Evolutionary conservation across 441 rosid genomes (phyloP).

Genomic region (Populus trichocarpa): DNA sequence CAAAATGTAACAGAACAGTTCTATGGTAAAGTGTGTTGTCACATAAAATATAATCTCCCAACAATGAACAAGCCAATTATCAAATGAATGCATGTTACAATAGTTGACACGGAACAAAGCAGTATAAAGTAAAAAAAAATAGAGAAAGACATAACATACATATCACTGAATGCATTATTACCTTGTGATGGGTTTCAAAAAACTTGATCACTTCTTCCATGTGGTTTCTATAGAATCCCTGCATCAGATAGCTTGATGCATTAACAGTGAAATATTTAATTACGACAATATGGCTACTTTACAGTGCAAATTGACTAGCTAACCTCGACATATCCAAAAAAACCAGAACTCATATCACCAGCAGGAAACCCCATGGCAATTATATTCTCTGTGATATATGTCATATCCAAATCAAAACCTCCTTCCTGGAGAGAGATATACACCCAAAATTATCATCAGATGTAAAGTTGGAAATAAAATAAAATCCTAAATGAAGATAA

Average conservation of each 20-base stretch:
- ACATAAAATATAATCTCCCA: background rate
- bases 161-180: conserved; percentile 18
- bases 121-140: background rate
- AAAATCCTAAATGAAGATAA: background rate
- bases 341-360: conserved; percentile 95
- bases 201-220: conserved; percentile 99
- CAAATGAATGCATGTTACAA: background rate
- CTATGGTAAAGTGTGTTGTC: too few species aligned
- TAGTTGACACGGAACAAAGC: background rate
- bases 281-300: background rate
- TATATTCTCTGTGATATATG: conserved; percentile 85
- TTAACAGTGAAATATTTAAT: background rate
- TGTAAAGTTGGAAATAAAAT: background rate
- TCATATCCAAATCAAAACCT: conserved; percentile 92
- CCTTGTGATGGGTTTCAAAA: conserved; percentile 97
- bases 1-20: background rate
- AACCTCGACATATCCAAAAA: conserved; percentile 93
- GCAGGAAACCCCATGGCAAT: conserved; percentile 99
- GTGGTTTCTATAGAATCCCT: conserved; percentile 98
- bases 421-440: conserved; percentile 57
- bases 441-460: background rate
- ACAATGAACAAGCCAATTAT: background rate
- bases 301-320: conserved; percentile 14
- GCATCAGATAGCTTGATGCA: conserved; percentile 33
- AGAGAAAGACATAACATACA: background rate